A percentile compares a stretch with the other conserved stretches of the same genome.
Conservation (phyloP, 345 rosid species). For the Alliaria petiolata region DNA sequence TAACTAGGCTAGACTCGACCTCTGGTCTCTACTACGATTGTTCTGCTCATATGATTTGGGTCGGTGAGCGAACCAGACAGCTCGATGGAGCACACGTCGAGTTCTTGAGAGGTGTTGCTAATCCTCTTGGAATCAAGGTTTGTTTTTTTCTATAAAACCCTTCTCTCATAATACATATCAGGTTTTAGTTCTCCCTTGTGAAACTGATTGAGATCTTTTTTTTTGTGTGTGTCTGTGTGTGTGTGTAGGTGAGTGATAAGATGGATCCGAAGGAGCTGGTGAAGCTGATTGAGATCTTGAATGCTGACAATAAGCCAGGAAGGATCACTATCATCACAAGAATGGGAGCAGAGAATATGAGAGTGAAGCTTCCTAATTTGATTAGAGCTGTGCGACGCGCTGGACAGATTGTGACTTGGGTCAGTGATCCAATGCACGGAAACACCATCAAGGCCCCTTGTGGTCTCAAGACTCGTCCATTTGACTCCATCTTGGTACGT, state of each 20-base stretch:
- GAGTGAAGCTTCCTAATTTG: conserved; percentile 89
- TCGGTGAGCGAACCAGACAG: conserved; percentile 73
- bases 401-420: conserved; percentile 90
- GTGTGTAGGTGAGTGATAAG: conserved; percentile 78
- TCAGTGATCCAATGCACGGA: conserved; percentile 96
- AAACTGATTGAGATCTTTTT: conserved; percentile 14
- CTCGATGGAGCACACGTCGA: conserved; percentile 76
- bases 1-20: conserved; percentile 67
- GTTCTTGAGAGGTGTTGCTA: conserved; percentile 71
- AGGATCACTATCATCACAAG: conserved; percentile 80
- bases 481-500: conserved; percentile 76
- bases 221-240: not conserved
- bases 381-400: conserved; percentile 74
- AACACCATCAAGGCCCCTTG: conserved; percentile 98
- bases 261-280: conserved; percentile 88
- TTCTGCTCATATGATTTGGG: conserved; percentile 80
- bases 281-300: conserved; percentile 81
- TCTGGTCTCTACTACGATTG: conserved; percentile 71
- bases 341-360: conserved; percentile 97
- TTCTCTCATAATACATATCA: not conserved
- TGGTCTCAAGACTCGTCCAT: conserved; percentile 92
- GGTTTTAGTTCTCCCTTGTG: not conserved
- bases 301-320: conserved; percentile 83
- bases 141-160: not conserved
- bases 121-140: conserved; percentile 81